Evolutionary conservation across 2,329 filamentous ascomycete genomes (phyloP), one percentile per base, ranked within the genome.

Genomic region (Penicillium aurantiogriseum): DNA sequence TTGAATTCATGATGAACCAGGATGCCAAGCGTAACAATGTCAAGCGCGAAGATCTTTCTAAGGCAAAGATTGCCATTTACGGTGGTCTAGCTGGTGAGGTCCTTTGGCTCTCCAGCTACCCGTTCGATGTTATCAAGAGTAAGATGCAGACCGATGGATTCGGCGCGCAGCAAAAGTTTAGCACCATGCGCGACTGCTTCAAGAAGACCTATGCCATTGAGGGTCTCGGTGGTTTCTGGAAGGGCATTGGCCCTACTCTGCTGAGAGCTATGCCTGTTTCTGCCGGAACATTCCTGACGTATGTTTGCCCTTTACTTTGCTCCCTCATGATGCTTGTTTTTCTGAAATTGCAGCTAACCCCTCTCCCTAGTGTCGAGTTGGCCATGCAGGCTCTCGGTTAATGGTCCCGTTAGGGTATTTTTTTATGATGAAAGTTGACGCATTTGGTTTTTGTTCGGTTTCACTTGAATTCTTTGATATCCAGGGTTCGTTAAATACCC

Each of bases 91-190:
- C 94, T 0, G 94, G 94, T 66, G 94, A 99, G 81, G 91, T 87
- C 51, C 83, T 99, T 56, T 99, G 94, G 94, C 80, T 99, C 54
- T 83, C 84, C 36, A 96, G 91, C 71, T 99, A 99, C 78, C 94
- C 94, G 23, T 89, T 99, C 64, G 94, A 99, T 77, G 93, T 99
- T 29, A 79, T 99, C 77, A 99, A 99, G 89, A 96, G 91, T 78
- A 97, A 96, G 85, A 97, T 97, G 93, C 94, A 99, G 84, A 96
- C 89, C 57, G 94, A 99, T 77, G 92, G 90, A 0, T 94, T 97
- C 72, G 91, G 90, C 2, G 75, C 71, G 5, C 78, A 83, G 62
- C 86, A 88, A 80, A 83, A 83, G 72, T 99, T 89, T 78, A 85
- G 80, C 73, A 88, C 81, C 55, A 97, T 97, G 93, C 84, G 88